Base-by-base conservation (phyloP, 1,284 basidiomycete genomes). In the Puccinia novopanici region DNA sequence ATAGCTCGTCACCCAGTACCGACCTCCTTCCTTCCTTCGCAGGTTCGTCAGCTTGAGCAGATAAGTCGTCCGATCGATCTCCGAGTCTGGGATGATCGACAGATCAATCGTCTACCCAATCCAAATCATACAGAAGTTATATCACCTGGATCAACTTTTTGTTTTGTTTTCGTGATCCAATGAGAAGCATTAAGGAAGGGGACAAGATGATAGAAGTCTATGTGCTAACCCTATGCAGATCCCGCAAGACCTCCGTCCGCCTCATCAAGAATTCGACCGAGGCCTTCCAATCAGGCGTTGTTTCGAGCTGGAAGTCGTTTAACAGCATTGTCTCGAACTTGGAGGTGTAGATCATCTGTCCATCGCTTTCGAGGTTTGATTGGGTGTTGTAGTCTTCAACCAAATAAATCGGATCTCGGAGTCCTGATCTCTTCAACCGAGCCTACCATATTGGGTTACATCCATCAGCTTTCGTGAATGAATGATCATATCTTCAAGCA, bases 301-400 rank as follows among this genome's bases (percentile, higher is more conserved):
- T 87, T 81, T 89, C 88, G 12, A 90, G 85, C 82, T 87, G 88
- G 84, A 89, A 90, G 24, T 87, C 87, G 82, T 89, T 88, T 71
- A 88, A 86, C 54, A 89, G 85, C 82, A 89, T 89, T 5, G 88
- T 86, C 81, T 88, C 88, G 15, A 88, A 88, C 68, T 87, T 84
- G 42, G 85, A 85, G 2, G 86, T 87, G 82, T 85, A 84, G 65
- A 87, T 86, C 80, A 84, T 84, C 34, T 75, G 76, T 82, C 84
- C 83, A 63, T 83, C 84, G 24, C 85, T 48, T 2, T 82, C 67
- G 19, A 52, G 71, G 30, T 74, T 77, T 3, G 30, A 82, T 13
- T 86, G 83, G 1, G 85, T 84, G 81, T 88, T 86, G 83, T 86
- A 88, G 75, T 88, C 87, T 83, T 90, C 89, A 71, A 90, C 87